Conservation (phyloP, 345 rosid genomes). For the Hibiscus syriacus region DNA sequence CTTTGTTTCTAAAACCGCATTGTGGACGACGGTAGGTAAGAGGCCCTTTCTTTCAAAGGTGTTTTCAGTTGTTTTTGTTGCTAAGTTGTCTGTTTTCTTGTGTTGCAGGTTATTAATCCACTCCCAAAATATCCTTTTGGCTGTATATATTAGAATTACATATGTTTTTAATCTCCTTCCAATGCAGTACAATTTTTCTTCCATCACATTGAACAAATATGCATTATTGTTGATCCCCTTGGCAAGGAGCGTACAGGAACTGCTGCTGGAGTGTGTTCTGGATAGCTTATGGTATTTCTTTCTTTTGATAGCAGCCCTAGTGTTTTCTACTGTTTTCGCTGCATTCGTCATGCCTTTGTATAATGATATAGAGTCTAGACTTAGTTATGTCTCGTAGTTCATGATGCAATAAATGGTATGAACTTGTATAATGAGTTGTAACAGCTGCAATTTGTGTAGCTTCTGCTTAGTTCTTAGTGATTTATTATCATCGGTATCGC, state of each 20-base stretch:
- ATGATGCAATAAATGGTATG: not conserved
- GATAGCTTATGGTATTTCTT: conserved; percentile 49
- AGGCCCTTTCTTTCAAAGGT: not conserved
- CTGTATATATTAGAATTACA: not conserved
- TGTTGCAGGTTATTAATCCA: conserved; percentile 71
- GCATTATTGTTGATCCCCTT: conserved; percentile 69
- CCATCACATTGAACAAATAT: conserved; percentile 40
- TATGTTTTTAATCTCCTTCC: not conserved
- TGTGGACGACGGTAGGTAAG: conserved; percentile 80
- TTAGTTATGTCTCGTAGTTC: not conserved
- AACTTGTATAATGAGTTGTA: not conserved
- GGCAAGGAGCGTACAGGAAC: conserved; percentile 87
- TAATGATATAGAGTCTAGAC: not conserved
- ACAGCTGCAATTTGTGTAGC: no score
- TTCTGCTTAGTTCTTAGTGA: not conserved
- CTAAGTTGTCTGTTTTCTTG: conserved; percentile 15
- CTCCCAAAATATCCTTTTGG: conserved; percentile 74
- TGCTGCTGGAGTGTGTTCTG: conserved; percentile 47
- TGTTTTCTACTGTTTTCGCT: conserved; percentile 64
- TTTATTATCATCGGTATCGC: no score
- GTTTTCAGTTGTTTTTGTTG: not conserved
- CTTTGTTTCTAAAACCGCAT: conserved; percentile 56
- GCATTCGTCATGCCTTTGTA: conserved; percentile 87
- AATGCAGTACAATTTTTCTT: conserved; percentile 1
- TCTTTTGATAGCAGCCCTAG: conserved; percentile 66